phyloP scores from a whole-genome alignment of 257 asterid species.

The Capsicum rhomboideum region DNA sequence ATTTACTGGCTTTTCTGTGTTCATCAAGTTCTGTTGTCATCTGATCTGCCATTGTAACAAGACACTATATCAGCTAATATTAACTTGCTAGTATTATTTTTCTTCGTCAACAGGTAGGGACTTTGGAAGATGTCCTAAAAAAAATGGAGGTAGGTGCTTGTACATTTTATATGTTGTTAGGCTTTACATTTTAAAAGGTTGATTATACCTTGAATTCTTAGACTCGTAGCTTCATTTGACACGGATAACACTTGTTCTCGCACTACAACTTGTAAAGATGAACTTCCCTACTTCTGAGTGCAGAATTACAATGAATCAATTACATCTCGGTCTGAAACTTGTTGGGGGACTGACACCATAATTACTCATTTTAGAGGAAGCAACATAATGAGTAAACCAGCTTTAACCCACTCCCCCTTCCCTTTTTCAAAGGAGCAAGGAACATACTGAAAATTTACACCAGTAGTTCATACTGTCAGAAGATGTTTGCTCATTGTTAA shows the following conservation, averaged over 20 bases:
- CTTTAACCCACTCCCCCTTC: neutral
- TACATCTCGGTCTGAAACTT: neutral
- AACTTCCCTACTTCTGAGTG: neutral
- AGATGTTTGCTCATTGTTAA: neutral
- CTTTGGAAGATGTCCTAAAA: constrained; percentile 87
- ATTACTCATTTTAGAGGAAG: neutral
- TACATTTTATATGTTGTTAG: neutral
- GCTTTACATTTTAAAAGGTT: neutral
- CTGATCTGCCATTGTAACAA: neutral
- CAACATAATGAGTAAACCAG: neutral
- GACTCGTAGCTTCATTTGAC: neutral
- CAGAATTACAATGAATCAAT: neutral
- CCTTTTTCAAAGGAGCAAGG: neutral
- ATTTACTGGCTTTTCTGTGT: neutral
- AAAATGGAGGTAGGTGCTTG: constrained; percentile 75
- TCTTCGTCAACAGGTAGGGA: constrained; percentile 67
- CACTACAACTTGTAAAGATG: neutral
- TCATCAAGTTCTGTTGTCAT: neutral
- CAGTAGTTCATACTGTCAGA: neutral
- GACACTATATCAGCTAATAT: neutral
- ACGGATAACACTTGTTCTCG: neutral
- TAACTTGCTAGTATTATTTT: neutral
- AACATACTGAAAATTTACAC: neutral
- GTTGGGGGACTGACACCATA: neutral
- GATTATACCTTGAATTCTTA: neutral